Evolutionary conservation across 805 yeast genomes (phyloP).

Genomic region (Brettanomyces bruxellensis): DNA sequence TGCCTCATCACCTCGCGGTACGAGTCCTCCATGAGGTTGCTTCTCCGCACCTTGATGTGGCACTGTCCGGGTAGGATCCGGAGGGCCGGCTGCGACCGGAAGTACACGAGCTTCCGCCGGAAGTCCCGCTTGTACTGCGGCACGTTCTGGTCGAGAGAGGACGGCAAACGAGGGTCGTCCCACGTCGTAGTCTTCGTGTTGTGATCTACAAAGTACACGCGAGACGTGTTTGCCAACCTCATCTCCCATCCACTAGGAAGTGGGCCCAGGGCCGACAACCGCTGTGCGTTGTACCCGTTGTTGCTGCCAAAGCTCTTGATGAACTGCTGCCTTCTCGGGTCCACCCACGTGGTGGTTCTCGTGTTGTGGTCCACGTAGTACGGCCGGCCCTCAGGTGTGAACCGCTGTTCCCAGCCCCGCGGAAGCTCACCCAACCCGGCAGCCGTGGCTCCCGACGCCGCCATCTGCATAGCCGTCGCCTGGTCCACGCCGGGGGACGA

Average conservation of each 20-base stretch:
- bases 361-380: conserved; percentile 98
- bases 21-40: conserved; percentile 93
- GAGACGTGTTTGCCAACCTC: conserved; percentile 97
- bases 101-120: conserved; percentile 93
- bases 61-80: conserved; percentile 98
- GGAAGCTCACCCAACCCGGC: conserved; percentile 96
- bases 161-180: conserved; percentile 99
- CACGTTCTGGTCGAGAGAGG: conserved; percentile 94
- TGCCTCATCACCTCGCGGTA: conserved; percentile 99
- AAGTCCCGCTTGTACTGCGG: conserved; percentile 99
- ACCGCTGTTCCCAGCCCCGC: conserved; percentile 98
- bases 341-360: conserved; percentile 99
- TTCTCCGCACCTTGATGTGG: conserved; percentile 95
- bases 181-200: conserved; percentile 98
- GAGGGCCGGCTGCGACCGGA: conserved; percentile 96
- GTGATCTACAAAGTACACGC: conserved; percentile 98
- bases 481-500: conserved; percentile 32
- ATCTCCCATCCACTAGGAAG: conserved; percentile 99
- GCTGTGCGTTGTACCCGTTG: conserved; percentile 94
- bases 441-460: conserved; percentile 80
- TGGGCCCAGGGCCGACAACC: conserved; percentile 95
- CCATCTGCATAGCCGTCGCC: conserved; percentile 40
- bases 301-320: conserved; percentile 88
- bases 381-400: conserved; percentile 96
- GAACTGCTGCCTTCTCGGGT: conserved; percentile 97